These are phyloP conservation scores for Annulohypoxylon moriforme DNA, from an alignment of 495 filamentous ascomycete species.

Conservation along the genomic window DNA sequence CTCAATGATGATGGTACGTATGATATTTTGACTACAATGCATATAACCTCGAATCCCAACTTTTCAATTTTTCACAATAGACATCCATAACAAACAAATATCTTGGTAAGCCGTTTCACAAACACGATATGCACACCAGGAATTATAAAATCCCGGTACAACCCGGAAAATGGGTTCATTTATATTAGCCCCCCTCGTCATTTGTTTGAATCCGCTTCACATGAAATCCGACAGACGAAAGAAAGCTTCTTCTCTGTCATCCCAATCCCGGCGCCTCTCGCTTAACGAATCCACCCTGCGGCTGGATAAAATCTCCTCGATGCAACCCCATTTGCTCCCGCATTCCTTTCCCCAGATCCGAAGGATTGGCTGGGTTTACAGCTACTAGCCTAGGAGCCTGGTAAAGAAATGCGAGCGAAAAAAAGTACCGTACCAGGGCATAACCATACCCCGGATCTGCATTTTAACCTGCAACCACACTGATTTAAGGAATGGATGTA, in stretches of 20 bases:
- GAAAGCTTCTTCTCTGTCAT: slow-evolving; percentile 6
- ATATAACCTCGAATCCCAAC: too few species aligned
- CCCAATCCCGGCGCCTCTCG: slow-evolving; percentile 10
- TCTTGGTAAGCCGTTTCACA: neutral
- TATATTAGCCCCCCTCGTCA: neutral
- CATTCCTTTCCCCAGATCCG: slow-evolving; percentile 34
- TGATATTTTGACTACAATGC: too few species aligned
- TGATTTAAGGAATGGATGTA: neutral
- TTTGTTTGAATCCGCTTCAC: neutral
- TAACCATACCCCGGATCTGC: slow-evolving; percentile 29
- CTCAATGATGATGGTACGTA: neutral
- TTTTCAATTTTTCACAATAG: neutral
- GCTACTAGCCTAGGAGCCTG: neutral
- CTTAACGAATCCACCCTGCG: slow-evolving; percentile 20
- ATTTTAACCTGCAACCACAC: slow-evolving; percentile 18
- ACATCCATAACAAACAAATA: neutral
- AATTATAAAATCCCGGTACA: neutral
- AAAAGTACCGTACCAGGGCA: slow-evolving; percentile 1
- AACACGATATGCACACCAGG: neutral
- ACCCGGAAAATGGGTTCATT: neutral
- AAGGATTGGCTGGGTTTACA: slow-evolving; percentile 17
- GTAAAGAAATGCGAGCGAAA: neutral
- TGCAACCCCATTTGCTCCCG: slow-evolving; percentile 29
- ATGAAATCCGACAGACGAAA: neutral
- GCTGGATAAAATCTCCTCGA: slow-evolving; percentile 37